Evolutionary conservation across 768 basidiomycete genomes (phyloP).

Genomic region (Mycena rebaudengoi): DNA sequence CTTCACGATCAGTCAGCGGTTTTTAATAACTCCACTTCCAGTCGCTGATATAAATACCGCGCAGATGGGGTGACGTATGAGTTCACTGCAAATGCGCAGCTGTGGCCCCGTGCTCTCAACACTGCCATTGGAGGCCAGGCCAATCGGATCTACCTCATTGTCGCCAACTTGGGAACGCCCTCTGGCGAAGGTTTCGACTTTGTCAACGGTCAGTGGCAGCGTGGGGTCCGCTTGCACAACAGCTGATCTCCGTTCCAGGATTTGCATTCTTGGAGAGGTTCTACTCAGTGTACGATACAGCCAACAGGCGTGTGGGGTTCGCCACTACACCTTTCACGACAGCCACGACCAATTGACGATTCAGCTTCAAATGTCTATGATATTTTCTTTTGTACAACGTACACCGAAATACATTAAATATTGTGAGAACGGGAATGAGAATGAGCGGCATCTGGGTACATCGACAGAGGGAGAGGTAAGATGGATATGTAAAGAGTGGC

Average conservation of each 20-base stretch:
- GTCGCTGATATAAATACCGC: background rate
- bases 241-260: no score
- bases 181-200: conserved; percentile 53
- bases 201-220: no score
- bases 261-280: conserved; percentile 1
- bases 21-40: background rate
- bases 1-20: conserved; percentile 49
- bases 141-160: conserved; percentile 35
- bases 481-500: background rate
- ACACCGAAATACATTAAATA: no score
- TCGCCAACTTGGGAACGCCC: conserved; percentile 40
- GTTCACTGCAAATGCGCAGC: conserved; percentile 48
- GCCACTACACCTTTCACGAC: background rate
- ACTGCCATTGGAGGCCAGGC: conserved; percentile 34
- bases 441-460: no score
- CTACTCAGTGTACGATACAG: conserved; percentile 10
- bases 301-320: conserved; percentile 4
- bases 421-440: no score
- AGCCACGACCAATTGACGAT: background rate
- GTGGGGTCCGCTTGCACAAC: no score
- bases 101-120: conserved; percentile 39
- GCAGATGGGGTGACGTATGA: conserved; percentile 35
- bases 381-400: no score
- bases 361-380: no score
- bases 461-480: background rate